Percentiles rank a stretch among this genome's conserved stretches.
phyloP scores from a whole-genome alignment of 495 filamentous ascomycete species.

The Aspergillus egyptiacus region DNA sequence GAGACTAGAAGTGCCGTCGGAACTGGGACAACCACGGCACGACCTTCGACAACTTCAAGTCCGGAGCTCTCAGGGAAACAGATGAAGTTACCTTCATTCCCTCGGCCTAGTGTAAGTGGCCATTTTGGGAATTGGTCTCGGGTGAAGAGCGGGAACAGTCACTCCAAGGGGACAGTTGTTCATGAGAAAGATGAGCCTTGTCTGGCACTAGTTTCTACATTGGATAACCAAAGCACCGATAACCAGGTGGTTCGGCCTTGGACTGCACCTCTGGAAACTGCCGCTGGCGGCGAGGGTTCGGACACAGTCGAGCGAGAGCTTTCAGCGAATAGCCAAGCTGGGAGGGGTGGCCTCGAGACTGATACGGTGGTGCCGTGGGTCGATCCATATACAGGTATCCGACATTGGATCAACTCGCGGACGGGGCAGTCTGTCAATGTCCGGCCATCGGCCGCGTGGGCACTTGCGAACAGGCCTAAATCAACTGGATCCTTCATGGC shows the following conservation, averaged over 20 bases:
- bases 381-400: constrained; percentile 59
- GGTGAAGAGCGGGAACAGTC: constrained; percentile 52
- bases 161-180: background rate
- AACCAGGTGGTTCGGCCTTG: background rate
- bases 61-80: constrained; percentile 20
- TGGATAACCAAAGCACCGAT: background rate
- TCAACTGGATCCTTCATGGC: constrained; percentile 18
- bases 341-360: background rate
- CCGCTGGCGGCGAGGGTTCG: background rate
- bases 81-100: constrained; percentile 34
- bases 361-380: constrained; percentile 54
- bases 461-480: constrained; percentile 13
- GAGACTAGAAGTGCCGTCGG: background rate
- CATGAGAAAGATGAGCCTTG: background rate
- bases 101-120: constrained; percentile 13
- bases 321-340: background rate
- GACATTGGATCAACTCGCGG: constrained; percentile 51
- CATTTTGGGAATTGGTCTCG: constrained; percentile 60
- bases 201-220: background rate
- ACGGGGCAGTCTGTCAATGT: constrained; percentile 50
- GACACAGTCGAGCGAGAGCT: background rate
- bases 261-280: background rate
- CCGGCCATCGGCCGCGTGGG: background rate
- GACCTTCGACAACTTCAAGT: background rate
- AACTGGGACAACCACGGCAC: background rate